Percentiles rank a stretch among this genome's conserved stretches.
phyloP scores from a whole-genome alignment of 371 early-diverging fungal genomes.

The Dipsacomyces acuminosporus region DNA sequence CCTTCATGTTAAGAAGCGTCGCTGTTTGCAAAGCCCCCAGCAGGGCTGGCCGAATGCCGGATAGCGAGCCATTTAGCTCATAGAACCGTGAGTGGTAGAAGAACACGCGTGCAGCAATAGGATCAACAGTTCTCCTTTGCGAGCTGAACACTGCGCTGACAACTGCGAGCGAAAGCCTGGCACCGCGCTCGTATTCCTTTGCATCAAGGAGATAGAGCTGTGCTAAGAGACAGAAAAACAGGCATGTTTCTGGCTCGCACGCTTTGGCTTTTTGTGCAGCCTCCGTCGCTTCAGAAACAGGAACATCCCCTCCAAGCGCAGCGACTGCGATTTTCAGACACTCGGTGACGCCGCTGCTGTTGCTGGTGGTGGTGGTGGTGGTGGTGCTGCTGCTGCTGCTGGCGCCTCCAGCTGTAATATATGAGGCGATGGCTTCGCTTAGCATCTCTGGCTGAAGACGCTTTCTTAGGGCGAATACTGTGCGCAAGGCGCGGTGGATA shows the following conservation, averaged over 20 bases:
- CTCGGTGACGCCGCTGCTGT: conserved; percentile 23
- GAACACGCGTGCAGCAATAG: conserved; percentile 81
- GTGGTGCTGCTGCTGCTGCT: conserved; percentile 21
- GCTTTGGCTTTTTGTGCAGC: conserved; percentile 33
- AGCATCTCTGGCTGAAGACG: conserved; percentile 67
- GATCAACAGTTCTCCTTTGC: conserved; percentile 89
- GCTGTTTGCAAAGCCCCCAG: conserved; percentile 86
- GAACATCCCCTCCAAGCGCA: conserved; percentile 45
- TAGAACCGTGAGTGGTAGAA: conserved; percentile 90
- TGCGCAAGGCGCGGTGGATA: conserved; percentile 80
- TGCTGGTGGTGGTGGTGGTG: no score
- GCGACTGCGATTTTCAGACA: conserved; percentile 46
- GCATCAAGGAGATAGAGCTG: conserved; percentile 79
- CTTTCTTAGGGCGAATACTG: conserved; percentile 72
- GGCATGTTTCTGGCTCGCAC: conserved; percentile 80
- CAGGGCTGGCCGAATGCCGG: conserved; percentile 72
- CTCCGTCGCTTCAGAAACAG: conserved; percentile 45
- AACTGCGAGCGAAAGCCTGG: conserved; percentile 58
- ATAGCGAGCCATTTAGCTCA: conserved; percentile 65
- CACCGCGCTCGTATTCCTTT: conserved; percentile 66
- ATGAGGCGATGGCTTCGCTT: conserved; percentile 45
- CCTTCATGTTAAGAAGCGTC: conserved; percentile 82
- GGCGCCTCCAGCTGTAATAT: neutral
- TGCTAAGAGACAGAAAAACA: conserved; percentile 76
- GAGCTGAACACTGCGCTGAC: conserved; percentile 57